phyloP scores from a whole-genome alignment of 2,329 filamentous ascomycete species.

The Blastomyces emzantsi region DNA sequence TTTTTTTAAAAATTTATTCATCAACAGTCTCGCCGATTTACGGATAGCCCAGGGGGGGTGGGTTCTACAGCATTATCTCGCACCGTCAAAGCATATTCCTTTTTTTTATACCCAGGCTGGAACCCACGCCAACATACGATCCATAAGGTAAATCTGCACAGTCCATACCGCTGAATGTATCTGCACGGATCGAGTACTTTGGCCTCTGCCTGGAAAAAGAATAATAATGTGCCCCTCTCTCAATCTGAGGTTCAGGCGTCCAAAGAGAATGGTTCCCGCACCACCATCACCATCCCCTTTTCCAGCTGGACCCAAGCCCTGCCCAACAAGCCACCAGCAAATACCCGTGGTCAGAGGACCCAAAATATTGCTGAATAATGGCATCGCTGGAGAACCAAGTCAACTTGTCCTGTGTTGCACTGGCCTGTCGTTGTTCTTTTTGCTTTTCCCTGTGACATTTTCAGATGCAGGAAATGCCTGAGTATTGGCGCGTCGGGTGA shows the following conservation, averaged over 20 bases:
- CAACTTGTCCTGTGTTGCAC: background rate
- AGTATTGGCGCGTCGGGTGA: background rate
- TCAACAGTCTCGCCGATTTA: background rate
- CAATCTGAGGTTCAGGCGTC: background rate
- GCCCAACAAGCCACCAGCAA: conserved; percentile 6
- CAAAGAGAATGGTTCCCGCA: background rate
- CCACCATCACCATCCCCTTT: background rate
- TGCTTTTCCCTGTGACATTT: background rate
- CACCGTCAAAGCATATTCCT: background rate
- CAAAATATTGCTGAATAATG: background rate
- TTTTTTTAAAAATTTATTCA: background rate
- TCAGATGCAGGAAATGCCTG: background rate
- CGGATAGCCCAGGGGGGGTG: background rate
- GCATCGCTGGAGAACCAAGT: background rate
- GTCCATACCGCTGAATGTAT: background rate
- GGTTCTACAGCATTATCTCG: conserved; percentile 2
- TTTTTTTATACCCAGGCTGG: background rate
- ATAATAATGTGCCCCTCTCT: background rate
- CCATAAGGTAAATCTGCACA: background rate
- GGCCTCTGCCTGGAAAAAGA: background rate
- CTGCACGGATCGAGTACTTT: background rate
- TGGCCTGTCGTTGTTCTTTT: background rate
- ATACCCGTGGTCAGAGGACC: conserved; percentile 6
- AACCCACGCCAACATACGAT: background rate
- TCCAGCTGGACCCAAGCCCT: background rate